Conservation (phyloP, 495 filamentous ascomycete species). For the Penicillium manginii region DNA sequence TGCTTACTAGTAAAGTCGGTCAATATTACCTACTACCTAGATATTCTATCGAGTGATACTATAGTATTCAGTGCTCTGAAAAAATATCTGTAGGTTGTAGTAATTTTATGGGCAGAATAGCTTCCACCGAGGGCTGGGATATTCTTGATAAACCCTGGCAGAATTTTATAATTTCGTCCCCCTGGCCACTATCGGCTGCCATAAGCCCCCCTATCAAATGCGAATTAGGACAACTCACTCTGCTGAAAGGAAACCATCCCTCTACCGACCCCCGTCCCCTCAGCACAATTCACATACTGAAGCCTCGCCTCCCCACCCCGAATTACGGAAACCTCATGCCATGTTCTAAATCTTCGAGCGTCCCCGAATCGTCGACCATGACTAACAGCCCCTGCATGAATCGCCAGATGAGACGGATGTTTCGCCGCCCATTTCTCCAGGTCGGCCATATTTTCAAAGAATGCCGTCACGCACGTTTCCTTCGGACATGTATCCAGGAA, state of each 20-base stretch:
- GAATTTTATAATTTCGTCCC: too few species aligned
- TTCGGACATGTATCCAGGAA: neutral
- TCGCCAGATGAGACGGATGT: conserved; percentile 26
- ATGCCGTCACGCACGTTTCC: conserved; percentile 27
- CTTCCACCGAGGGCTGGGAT: too few species aligned
- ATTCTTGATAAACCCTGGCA: too few species aligned
- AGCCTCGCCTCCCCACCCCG: conserved; percentile 21
- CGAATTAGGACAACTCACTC: too few species aligned
- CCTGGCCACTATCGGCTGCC: too few species aligned
- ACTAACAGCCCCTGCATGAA: conserved; percentile 23
- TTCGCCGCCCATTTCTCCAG: conserved; percentile 25
- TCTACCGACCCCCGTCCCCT: conserved; percentile 14
- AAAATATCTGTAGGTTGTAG: too few species aligned
- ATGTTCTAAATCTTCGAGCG: conserved; percentile 23
- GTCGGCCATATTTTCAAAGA: conserved; percentile 23
- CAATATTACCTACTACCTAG: too few species aligned
- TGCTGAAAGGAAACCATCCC: neutral
- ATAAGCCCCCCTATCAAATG: too few species aligned
- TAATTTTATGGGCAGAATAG: too few species aligned
- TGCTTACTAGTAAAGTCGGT: too few species aligned
- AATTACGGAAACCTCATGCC: conserved; percentile 31
- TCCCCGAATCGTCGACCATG: conserved; percentile 25
- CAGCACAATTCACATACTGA: conserved; percentile 30
- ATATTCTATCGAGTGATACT: too few species aligned
- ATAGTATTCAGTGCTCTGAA: too few species aligned